Conservation (phyloP, 2,329 filamentous ascomycete species). For the Curvularia hawaiiensis region DNA sequence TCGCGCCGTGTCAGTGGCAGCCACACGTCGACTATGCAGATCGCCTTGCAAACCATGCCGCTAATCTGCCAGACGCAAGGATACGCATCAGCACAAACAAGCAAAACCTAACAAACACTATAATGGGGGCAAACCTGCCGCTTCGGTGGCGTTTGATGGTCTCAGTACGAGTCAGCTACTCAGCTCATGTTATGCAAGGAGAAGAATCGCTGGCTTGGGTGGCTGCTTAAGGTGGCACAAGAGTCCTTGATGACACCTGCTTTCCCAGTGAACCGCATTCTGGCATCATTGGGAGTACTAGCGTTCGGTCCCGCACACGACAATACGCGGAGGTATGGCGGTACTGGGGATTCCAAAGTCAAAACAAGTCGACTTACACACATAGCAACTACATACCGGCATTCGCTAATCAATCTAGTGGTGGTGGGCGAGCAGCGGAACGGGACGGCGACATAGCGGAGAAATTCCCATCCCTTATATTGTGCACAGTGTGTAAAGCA, state of each 20-base stretch:
- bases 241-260: not conserved
- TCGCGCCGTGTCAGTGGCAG: not conserved
- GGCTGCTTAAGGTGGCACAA: not conserved
- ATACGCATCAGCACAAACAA: not conserved
- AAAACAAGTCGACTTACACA: not conserved
- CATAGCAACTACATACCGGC: too few species aligned
- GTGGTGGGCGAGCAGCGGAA: not conserved
- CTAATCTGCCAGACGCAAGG: not conserved
- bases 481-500: not conserved
- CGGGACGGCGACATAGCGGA: conserved; percentile 2
- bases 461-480: conserved; percentile 1
- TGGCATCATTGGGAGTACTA: not conserved
- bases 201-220: not conserved
- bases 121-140: not conserved
- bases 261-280: conserved; percentile 7
- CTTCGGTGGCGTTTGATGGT: conserved; percentile 1
- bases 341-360: not conserved
- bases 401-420: not conserved
- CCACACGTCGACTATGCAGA: not conserved
- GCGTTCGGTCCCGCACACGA: conserved; percentile 3
- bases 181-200: not conserved
- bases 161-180: not conserved
- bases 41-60: not conserved
- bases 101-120: not conserved
- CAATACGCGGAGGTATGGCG: not conserved